Base-by-base conservation (phyloP, 306 rosid genomes). In the Medicago lupulina region DNA sequence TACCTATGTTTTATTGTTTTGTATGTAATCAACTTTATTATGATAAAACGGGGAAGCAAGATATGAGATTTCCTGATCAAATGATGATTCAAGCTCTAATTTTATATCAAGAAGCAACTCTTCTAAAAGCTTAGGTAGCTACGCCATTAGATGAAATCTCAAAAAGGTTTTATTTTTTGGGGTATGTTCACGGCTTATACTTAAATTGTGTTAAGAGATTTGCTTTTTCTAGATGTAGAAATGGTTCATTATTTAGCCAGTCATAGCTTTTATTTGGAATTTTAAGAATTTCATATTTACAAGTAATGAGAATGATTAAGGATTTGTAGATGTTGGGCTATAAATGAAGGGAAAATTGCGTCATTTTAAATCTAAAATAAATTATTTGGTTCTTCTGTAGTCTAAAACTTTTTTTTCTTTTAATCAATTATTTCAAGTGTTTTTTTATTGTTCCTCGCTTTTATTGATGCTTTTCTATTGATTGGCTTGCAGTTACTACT, bases 281-380 rank as follows among this genome's bases (percentile, higher is more conserved):
- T 19, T 18, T 7, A 55, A 55, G 61, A 34, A 6, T 53, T 17
- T 71, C 50, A 53, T 51, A 16, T 53, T 16, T 71, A 54, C n/a
- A 58, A 21, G 38, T 17, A 10, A 3, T 19, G 34, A 19, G 13
- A 19, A 55, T 55, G 38, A 59, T 6, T 8, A 39, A 55, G 76
- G 67, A 43, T 73, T 16, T 57, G 15, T 43, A 59, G 34, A n/a
- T 60, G 47, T 60, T n/a, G 70, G 14, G 19, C 36, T 11, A 7
- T 40, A 39, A 73, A 15, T 43, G 13, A 73, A 73, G 15, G 17
- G 43, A 23, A 3, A 0, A 41, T 23, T 73, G 11, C 10, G 2
- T 19, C 39, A 39, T 38, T 44, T 19, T 41, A 41, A 73, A 18
- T 74, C 40, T 28, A 39, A 62, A 74, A 62, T 61, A 62, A 17